Evolutionary conservation across 2,329 filamentous ascomycete genomes (phyloP).

Genomic region (Aspergillus sojae): DNA sequence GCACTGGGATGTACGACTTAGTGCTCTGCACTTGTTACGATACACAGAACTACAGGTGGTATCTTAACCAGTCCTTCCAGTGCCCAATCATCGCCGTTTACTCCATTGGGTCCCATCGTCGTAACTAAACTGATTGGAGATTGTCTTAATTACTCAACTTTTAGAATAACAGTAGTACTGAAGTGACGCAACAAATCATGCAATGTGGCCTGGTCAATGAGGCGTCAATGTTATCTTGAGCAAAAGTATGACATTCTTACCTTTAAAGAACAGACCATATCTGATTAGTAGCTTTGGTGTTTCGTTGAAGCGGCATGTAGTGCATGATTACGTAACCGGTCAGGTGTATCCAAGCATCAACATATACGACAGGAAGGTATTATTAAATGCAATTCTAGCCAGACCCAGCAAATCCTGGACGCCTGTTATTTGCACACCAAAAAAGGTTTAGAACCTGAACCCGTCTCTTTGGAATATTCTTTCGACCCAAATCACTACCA

Average conservation of each 20-base stretch:
- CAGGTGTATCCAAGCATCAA: conserved; percentile 12
- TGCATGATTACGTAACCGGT: conserved; percentile 22
- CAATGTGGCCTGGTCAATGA: background rate
- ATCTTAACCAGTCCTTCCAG: background rate
- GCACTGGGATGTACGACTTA: background rate
- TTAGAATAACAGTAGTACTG: background rate
- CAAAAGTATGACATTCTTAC: background rate
- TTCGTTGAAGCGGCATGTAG: background rate
- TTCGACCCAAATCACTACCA: background rate
- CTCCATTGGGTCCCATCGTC: background rate
- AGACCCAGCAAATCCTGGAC: background rate
- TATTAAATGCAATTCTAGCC: background rate
- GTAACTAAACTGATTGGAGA: background rate
- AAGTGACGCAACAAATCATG: background rate
- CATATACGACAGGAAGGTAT: background rate
- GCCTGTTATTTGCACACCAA: background rate
- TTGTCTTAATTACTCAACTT: background rate
- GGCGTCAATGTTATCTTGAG: too few species aligned
- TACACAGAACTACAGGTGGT: background rate
- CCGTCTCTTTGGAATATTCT: background rate
- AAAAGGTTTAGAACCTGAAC: background rate
- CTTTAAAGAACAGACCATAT: background rate
- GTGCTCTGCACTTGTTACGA: background rate
- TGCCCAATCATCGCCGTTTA: background rate
- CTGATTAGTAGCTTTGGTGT: background rate